A percentile compares a stretch with the other conserved stretches of the same genome.
Evolutionary conservation across 2,329 filamentous ascomycete genomes (phyloP).

Genomic region (Ustulina deusta): DNA sequence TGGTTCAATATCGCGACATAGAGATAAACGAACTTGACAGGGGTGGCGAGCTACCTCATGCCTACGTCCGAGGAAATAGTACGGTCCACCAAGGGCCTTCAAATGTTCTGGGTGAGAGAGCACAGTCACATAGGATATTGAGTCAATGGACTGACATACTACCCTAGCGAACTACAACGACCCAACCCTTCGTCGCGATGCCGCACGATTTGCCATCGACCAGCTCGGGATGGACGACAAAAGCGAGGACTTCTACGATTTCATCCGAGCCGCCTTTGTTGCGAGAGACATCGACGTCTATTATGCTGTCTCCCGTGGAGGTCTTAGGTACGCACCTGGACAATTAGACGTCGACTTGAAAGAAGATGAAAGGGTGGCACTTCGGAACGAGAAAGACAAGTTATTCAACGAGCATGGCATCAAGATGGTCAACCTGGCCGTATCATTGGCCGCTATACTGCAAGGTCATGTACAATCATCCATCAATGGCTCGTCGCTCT

Average conservation of each 20-base stretch:
- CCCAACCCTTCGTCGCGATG: slow-evolving; percentile 16
- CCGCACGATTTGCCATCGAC: slow-evolving; percentile 2
- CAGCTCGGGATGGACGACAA: slow-evolving; percentile 10
- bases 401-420: slow-evolving; percentile 21
- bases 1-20: slow-evolving; percentile 6
- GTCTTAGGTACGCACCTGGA: slow-evolving; percentile 5
- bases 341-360: slow-evolving; percentile 15
- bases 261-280: slow-evolving; percentile 21
- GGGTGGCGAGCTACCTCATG: background rate
- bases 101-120: slow-evolving; percentile 4
- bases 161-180: slow-evolving; percentile 15
- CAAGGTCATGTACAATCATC: slow-evolving; percentile 26
- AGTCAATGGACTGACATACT: background rate
- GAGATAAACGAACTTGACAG: slow-evolving; percentile 12
- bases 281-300: slow-evolving; percentile 23
- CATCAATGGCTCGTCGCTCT: slow-evolving; percentile 26
- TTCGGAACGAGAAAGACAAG: slow-evolving; percentile 22
- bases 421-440: slow-evolving; percentile 15
- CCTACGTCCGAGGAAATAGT: background rate
- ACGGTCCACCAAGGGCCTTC: slow-evolving; percentile 2
- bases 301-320: slow-evolving; percentile 13
- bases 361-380: slow-evolving; percentile 16
- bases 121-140: background rate
- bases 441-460: slow-evolving; percentile 16
- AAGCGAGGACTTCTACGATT: background rate